Base-by-base conservation (phyloP, 2,329 filamentous ascomycete genomes). In the Alternaria dauci region DNA sequence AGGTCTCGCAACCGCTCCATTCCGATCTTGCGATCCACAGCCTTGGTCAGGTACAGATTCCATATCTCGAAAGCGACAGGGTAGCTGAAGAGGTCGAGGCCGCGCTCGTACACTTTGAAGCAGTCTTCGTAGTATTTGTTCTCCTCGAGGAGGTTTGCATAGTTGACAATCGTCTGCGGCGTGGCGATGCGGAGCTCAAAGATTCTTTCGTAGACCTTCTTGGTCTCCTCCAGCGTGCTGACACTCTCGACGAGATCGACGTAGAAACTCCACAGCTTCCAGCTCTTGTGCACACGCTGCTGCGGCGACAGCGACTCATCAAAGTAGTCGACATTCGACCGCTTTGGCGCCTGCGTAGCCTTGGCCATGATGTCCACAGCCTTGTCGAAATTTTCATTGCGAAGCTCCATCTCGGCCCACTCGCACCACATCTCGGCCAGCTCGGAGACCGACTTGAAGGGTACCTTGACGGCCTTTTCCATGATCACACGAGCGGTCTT, bases 231-330 rank as follows among this genome's bases (percentile, higher is more conserved):
- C 16, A 99, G 81, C 0, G 91, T 92, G 62, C 91, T 90, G 32
- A 97, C 94, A 77, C 93, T 97, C 78, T 99, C 95, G 3, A 99
- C 94, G 1, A 99, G 87, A 77, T 99, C 95, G 41, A 99, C 94
- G 72, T 99, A 99, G 83, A 99, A 99, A 80, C 93, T 97, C 95
- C 95, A 99, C 11, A 99, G 82, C 78, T 98, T 99, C 95, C 95
- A 99, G 76, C 93, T 97, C 84, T 99, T 99, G 82, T 99, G 95
- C 3, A 99, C 92, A 64, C 96, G 88, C 81, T 98, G 95, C 77
- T 99, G 95, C 4, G 95, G 94, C 2, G 93, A 93, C 7, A 99
- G 83, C 0, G 88, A 93, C 76, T 99, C 96, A 76, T 99, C 95
- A 74, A 98, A 99, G 77, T 98, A 99, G 81, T 99, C 95, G n/a